Evolutionary conservation across 305 asterid genomes (phyloP).

Genomic region (Rubia peregrina): DNA sequence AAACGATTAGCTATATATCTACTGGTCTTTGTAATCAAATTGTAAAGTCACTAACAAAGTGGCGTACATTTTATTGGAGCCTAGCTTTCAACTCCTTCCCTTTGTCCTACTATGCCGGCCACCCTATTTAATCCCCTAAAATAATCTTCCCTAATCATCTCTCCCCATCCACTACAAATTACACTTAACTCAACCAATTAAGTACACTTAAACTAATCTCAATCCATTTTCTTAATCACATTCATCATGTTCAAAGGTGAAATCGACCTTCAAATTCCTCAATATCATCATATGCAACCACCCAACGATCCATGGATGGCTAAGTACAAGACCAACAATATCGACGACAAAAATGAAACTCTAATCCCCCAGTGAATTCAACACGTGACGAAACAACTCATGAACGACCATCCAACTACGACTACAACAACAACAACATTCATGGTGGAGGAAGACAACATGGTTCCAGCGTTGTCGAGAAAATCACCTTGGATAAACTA

Average conservation of each 20-base stretch:
- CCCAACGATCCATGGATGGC: constrained; percentile 28
- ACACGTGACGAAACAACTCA: constrained; percentile 48
- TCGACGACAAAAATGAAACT: constrained; percentile 11
- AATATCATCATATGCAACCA: constrained; percentile 32
- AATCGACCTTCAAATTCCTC: constrained; percentile 4
- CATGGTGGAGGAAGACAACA: constrained; percentile 5
- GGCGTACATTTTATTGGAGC: constrained; percentile 33
- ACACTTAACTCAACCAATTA: not conserved
- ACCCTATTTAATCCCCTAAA: constrained; percentile 19
- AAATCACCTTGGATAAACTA: constrained; percentile 23
- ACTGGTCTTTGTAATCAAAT: constrained; percentile 7
- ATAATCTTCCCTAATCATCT: constrained; percentile 18
- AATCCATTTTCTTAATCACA: not conserved
- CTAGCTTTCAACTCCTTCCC: constrained; percentile 28
- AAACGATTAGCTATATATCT: not conserved
- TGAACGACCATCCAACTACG: constrained; percentile 35
- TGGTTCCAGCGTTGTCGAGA: constrained; percentile 24
- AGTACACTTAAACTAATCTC: not conserved
- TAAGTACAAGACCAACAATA: not conserved
- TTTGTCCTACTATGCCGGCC: constrained; percentile 79
- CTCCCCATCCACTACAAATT: not conserved
- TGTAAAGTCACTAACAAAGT: constrained; percentile 36
- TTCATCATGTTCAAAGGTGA: constrained; percentile 27
- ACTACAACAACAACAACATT: not conserved
- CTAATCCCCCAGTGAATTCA: constrained; percentile 72